A percentile compares a stretch with the other conserved stretches of the same genome.
These are phyloP conservation scores for Vachellia pachyceras DNA, from an alignment of 306 rosid genomes.

Conservation along the genomic window DNA sequence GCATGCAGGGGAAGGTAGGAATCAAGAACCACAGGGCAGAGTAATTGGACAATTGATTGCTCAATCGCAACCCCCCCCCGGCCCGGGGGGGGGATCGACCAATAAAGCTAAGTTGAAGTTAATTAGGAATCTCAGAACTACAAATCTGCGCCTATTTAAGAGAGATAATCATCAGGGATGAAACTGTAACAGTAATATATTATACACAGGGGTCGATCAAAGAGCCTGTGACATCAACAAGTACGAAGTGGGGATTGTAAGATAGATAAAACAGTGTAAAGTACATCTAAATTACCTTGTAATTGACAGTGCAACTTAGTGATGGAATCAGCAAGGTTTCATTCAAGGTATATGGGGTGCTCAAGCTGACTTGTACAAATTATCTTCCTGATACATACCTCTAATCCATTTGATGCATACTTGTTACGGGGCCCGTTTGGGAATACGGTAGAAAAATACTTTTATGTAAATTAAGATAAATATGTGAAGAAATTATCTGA, in stretches of 20 bases:
- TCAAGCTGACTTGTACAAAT: conserved; percentile 31
- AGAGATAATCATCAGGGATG: background rate
- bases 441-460: too few species aligned
- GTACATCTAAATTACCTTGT: conserved; percentile 42
- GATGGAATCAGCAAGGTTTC: conserved; percentile 44
- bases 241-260: background rate
- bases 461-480: too few species aligned
- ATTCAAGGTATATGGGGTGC: conserved; percentile 31
- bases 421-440: too few species aligned
- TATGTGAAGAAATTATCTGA: too few species aligned
- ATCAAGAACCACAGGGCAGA: conserved; percentile 29
- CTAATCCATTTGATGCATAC: conserved; percentile 33
- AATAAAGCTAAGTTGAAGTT: conserved; percentile 18
- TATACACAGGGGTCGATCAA: background rate
- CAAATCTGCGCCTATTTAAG: background rate
- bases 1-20: conserved; percentile 20
- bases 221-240: background rate
- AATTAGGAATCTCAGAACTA: conserved; percentile 21
- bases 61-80: conserved; percentile 39
- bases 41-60: conserved; percentile 37
- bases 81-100: conserved; percentile 13
- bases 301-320: conserved; percentile 55
- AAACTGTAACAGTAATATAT: background rate
- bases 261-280: conserved; percentile 13
- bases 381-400: conserved; percentile 37